phyloP scores from a whole-genome alignment of 345 rosid genomes.

The Brassica incana region DNA sequence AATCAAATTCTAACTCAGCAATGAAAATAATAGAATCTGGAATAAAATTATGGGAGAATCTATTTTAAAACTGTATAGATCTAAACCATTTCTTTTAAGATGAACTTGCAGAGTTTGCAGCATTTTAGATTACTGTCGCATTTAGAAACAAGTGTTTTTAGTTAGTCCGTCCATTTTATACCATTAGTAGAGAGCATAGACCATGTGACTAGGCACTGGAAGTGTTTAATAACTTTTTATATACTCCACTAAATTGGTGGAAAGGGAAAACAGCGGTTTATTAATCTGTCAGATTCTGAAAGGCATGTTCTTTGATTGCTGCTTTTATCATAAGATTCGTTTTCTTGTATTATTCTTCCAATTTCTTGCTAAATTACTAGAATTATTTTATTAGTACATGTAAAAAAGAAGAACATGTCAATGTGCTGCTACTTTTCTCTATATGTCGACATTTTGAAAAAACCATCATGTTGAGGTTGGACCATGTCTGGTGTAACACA shows the following conservation, averaged over 20 bases:
- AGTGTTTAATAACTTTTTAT: not conserved
- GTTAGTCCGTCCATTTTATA: not conserved
- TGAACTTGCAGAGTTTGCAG: slow-evolving; percentile 18
- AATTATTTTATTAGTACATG: not conserved
- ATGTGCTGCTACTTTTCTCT: not conserved
- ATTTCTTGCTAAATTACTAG: not conserved
- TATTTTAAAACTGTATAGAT: not conserved
- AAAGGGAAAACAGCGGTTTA: slow-evolving; percentile 25
- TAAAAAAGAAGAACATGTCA: not conserved
- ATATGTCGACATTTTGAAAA: not conserved
- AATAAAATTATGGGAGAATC: not conserved
- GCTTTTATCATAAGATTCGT: not conserved
- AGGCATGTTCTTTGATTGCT: not conserved
- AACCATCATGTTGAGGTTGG: not conserved
- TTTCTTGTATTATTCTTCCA: not conserved
- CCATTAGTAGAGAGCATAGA: slow-evolving; percentile 5
- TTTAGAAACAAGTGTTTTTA: slow-evolving; percentile 1
- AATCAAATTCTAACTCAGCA: not conserved
- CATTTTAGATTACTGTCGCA: slow-evolving; percentile 8
- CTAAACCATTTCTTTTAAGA: not conserved
- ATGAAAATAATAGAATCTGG: not conserved
- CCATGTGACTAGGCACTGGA: slow-evolving; percentile 16
- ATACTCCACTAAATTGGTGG: not conserved
- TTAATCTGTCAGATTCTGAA: slow-evolving; percentile 22
- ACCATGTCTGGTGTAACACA: not conserved